Evolutionary conservation across 495 filamentous ascomycete genomes (phyloP), one percentile per base, ranked within the genome.

Genomic region (Hyaloscypha variabilis): DNA sequence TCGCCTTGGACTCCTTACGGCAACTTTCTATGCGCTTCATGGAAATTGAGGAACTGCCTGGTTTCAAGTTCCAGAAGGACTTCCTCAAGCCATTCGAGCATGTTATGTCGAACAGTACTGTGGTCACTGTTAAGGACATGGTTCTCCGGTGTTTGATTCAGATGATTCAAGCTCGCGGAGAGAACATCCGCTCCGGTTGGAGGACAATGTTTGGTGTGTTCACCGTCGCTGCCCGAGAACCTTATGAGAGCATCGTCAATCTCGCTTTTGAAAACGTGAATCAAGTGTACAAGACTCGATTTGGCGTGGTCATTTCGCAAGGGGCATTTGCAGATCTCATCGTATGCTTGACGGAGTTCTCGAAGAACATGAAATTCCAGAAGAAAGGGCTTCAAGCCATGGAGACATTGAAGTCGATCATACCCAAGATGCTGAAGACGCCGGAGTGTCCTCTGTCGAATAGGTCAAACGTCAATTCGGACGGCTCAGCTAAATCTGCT

Each of bases 11-110:
- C 74, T 97, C 94, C 0, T 78, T 99, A 46, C 87, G 95, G 36
- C 95, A 99, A 75, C 81, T 99, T 46, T 96, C 94, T 0, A 98
- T 98, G 94, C 89, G 92, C 2, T 99, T 98, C 77, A 91, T 99
- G 89, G 96, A 99, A 77, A 92, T 97, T 65, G 96, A 97, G 68
- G 95, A 99, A 74, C 77, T 99, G 66, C 91, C 95, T 0, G 96
- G 96, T 68, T 99, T 99, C 87, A 97, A 98, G 74, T 99, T 99
- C 74, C 95, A 99, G 71, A 99, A 99, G 74, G 95, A 99, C 71
- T 98, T 99, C 77, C 82, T 98, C 29, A 97, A 97, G 75, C 95
- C 95, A 0, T 99, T 99, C 67, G 93, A 98, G 77, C 91, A 97
- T 76, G 92, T 99, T 70, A 96, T 98, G 81, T 86, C 89, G 31